Evolutionary conservation across 2,329 filamentous ascomycete species (phyloP), one percentile per base, ranked within the genome.

Genomic region (Pezicula neosporulosa): DNA sequence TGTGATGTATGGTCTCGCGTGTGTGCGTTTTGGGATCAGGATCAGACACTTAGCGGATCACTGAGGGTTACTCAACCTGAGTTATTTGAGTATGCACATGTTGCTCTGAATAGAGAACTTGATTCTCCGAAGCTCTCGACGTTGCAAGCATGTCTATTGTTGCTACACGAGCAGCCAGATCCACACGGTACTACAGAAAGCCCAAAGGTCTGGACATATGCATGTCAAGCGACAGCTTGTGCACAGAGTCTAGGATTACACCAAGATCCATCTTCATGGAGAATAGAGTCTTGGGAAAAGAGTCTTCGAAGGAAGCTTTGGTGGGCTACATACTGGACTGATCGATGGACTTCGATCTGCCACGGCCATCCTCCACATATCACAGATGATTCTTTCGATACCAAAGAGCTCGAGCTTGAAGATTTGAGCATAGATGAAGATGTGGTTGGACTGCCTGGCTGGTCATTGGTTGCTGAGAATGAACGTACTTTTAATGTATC

Each of bases 341-440:
- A 77, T 49, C 68, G 68, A 27, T 77, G 75, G 75, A 70, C 73
- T 1, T 67, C 73, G 1, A 65, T 76, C 27, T 72, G 70, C 36
- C 73, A 77, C 51, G 75, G 75, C 1, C 75, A 75, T 44, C 72
- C 74, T 4, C 72, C 73, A 2, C 73, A 76, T 54, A 71, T 77
- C 24, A 66, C 66, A 44, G 54, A 56, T 3, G 64, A 62, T 3
- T 72, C 73, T 0, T 77, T 72, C 48, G 70, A 68, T 44, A 77
- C 74, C 0, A 51, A 63, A 0, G 58, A 65, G 2, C 65, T 70
- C 6, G 61, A 65, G 6, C 66, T 75, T 57, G 72, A 75, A 2
- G 74, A 77, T 53, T 48, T 76, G 8, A 58, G 66, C 7, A 69
- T 64, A 16, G 73, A 76, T 30, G 74, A 77, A 55, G 67, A 74